Base-by-base conservation (phyloP, 2,329 filamentous ascomycete species). In the Talaromyces piceae region DNA sequence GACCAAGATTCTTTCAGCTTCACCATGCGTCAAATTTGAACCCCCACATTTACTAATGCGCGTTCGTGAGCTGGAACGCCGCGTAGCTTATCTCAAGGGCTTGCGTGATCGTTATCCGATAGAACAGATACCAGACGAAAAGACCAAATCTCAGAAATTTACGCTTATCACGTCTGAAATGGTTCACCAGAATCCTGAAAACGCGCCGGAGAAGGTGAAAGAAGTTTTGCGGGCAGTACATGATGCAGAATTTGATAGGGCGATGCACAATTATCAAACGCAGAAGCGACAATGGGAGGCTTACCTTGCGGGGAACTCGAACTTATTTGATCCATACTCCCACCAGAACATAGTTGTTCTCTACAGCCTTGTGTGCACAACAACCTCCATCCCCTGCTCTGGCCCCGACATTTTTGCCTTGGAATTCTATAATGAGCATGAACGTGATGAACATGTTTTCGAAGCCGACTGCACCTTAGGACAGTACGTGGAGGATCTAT, bases 211-310 rank as follows among this genome's bases (percentile, higher is more conserved):
- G 41, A 89, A 95, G 63, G 88, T 96, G 27, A 90, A 91, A 73
- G 91, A 97, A 61, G 89, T 97, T 45, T 73, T 98, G 5, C 90
- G 93, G 65, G 93, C 93, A 20, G 91, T 96, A 11, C 91, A 97
- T 67, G 89, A 96, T 64, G 91, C 91, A 2, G 93, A 98, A 67
- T 96, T 97, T 61, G 91, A 98, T 66, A 95, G 93, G 68, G 91
- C 91, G 1, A 73, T 94, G 28, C 88, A 96, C 69, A 90, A 91
- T 60, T 98, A 97, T 64, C 82, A 90, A 66, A 96, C 89, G 0
- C 91, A 97, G 65, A 95, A 90, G 51, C 82, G 88, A 26, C 91
- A 96, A 59, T 98, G 93, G 93, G 93, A 98, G 65, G 88, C 88
- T 25, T 95, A 95, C 61, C 85, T 96, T 20, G 84, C 91, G 47